Percentiles rank a stretch among this genome's conserved stretches.
These are phyloP conservation scores for Phenoliferia sp. DNA, from an alignment of 1,284 basidiomycete species.

Conservation along the genomic window DNA sequence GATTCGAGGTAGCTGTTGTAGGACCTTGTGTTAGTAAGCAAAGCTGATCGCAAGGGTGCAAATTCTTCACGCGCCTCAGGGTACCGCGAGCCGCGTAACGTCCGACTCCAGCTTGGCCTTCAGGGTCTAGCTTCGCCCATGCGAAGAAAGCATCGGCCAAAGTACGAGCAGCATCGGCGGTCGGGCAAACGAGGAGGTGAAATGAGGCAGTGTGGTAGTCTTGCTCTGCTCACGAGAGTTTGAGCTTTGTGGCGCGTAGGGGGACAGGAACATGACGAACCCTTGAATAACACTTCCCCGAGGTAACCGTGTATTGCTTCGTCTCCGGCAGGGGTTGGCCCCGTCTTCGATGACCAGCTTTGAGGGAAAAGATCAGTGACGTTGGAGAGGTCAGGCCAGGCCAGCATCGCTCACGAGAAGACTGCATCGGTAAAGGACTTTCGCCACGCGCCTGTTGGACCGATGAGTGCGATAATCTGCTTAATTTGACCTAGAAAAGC, in stretches of 20 bases:
- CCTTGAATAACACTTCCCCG: constrained; percentile 81
- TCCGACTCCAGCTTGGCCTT: constrained; percentile 46
- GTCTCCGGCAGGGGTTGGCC: constrained; percentile 76
- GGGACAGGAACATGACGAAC: constrained; percentile 45
- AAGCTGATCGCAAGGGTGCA: neutral
- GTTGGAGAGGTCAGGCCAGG: neutral
- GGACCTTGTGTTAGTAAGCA: constrained; percentile 3
- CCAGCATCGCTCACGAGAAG: constrained; percentile 57
- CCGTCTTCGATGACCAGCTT: constrained; percentile 75
- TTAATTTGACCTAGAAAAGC: constrained; percentile 49
- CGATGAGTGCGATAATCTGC: constrained; percentile 72
- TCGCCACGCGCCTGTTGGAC: constrained; percentile 68
- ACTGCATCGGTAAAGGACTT: constrained; percentile 71
- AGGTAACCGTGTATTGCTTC: constrained; percentile 77
- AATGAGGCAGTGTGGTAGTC: constrained; percentile 66
- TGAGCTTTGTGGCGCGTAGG: neutral
- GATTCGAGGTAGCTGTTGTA: constrained; percentile 67
- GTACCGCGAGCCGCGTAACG: constrained; percentile 74
- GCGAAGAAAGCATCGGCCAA: constrained; percentile 79
- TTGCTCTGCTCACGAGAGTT: constrained; percentile 55
- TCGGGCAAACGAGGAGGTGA: constrained; percentile 75
- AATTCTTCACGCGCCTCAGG: constrained; percentile 76
- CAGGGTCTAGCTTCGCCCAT: constrained; percentile 55
- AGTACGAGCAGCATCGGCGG: constrained; percentile 74
- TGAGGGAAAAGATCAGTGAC: neutral